Percentiles rank a stretch among this genome's conserved stretches.
Conservation (phyloP, 441 rosid species). For the Macaranga tanarius region DNA sequence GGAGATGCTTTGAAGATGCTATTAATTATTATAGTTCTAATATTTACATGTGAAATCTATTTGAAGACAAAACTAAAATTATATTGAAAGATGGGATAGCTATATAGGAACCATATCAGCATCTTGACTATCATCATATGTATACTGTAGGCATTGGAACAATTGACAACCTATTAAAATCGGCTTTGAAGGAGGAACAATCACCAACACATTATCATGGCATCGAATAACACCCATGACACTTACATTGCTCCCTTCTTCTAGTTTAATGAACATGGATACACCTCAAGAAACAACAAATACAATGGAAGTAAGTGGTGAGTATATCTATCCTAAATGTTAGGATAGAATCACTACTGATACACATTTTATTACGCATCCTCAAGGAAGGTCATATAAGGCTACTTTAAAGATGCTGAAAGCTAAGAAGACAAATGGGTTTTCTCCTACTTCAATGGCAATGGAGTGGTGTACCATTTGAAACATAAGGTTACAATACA, state of each 20-base stretch:
- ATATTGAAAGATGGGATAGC: slow-evolving; percentile 19
- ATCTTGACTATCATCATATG: slow-evolving; percentile 70
- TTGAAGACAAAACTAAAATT: slow-evolving; percentile 16
- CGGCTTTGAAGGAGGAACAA: slow-evolving; percentile 67
- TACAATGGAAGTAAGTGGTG: too few relatives aligned
- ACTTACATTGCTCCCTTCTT: slow-evolving; percentile 92
- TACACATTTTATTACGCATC: too few relatives aligned
- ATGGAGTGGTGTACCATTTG: too few relatives aligned
- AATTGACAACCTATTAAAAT: slow-evolving; percentile 79
- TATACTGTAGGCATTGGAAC: slow-evolving; percentile 66
- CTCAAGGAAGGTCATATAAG: too few relatives aligned
- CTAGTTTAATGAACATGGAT: too few relatives aligned
- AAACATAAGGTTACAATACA: too few relatives aligned
- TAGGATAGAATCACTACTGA: too few relatives aligned
- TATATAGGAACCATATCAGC: slow-evolving; percentile 77
- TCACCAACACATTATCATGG: slow-evolving; percentile 80
- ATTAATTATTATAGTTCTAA: background rate
- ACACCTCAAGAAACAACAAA: too few relatives aligned
- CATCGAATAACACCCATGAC: slow-evolving; percentile 92
- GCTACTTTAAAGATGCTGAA: too few relatives aligned
- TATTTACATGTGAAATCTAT: slow-evolving; percentile 29
- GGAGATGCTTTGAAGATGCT: background rate
- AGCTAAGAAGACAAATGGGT: too few relatives aligned
- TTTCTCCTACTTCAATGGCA: too few relatives aligned
- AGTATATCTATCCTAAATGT: too few relatives aligned